A percentile compares a stretch with the other conserved stretches of the same genome.
Conservation (phyloP, 768 basidiomycete species). For the Podaxis sp. region DNA sequence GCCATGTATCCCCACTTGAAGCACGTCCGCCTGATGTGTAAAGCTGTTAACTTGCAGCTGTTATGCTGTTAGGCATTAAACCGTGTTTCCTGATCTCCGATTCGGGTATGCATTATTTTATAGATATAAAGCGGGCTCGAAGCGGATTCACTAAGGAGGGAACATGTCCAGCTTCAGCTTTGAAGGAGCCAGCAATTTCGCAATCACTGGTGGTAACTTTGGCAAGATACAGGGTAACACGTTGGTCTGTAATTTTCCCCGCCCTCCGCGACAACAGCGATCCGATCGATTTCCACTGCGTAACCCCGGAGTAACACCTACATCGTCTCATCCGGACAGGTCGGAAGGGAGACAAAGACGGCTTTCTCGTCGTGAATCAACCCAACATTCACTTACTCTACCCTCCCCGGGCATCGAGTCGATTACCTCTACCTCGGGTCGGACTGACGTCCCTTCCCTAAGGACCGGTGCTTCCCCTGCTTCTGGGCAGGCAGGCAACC, state of each 20-base stretch:
- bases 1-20: no score
- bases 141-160: neutral
- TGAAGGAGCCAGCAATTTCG: neutral
- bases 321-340: neutral
- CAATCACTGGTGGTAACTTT: constrained; percentile 3
- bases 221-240: neutral
- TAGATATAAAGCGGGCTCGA: neutral
- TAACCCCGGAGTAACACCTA: neutral
- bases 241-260: neutral
- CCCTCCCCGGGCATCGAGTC: no score
- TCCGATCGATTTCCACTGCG: neutral
- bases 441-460: no score
- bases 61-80: no score
- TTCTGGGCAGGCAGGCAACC: no score
- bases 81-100: no score
- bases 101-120: no score
- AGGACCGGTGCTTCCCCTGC: no score
- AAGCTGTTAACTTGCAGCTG: no score
- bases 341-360: neutral
- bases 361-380: neutral
- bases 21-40: no score
- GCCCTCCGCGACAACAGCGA: neutral
- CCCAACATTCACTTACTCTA: no score
- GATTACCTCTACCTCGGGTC: no score
- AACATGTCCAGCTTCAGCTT: neutral